Percentiles rank a stretch among this genome's conserved stretches.
phyloP scores from a whole-genome alignment of 116 monocot genomes.

The Zostera marina region DNA sequence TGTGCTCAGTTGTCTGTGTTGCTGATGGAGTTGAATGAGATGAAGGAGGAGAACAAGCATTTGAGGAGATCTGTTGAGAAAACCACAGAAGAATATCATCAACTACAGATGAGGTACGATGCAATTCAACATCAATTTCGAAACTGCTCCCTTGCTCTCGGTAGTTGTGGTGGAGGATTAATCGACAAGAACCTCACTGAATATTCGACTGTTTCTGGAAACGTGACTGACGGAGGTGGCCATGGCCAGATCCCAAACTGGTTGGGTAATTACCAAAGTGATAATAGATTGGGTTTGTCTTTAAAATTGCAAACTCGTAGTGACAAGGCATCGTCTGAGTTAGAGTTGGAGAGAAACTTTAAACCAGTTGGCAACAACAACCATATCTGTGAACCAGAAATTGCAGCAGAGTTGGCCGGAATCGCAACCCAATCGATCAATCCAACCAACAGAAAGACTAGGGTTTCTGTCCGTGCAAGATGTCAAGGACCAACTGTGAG shows the following conservation, averaged over 20 bases:
- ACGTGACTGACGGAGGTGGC: neutral
- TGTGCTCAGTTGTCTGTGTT: conserved; percentile 26
- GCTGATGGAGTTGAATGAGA: conserved; percentile 23
- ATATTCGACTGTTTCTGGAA: conserved; percentile 1
- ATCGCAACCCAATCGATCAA: conserved; percentile 40
- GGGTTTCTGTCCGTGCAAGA: conserved; percentile 70
- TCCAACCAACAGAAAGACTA: conserved; percentile 56
- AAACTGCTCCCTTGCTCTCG: conserved; percentile 2
- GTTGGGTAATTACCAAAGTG: conserved; percentile 4
- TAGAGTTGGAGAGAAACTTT: conserved; percentile 11
- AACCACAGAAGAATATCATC: conserved; percentile 43
- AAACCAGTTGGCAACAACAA: conserved; percentile 13
- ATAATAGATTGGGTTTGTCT: conserved; percentile 35
- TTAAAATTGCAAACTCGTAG: conserved; percentile 21
- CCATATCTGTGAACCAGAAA: neutral
- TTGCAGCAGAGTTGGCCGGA: conserved; percentile 19
- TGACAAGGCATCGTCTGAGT: conserved; percentile 6
- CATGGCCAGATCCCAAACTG: neutral
- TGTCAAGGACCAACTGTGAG: conserved; percentile 72
- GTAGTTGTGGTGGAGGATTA: neutral
- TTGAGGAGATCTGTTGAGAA: conserved; percentile 24
- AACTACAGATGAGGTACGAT: conserved; percentile 34
- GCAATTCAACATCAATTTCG: conserved; percentile 12
- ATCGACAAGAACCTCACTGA: too few species aligned
- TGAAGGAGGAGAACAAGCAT: conserved; percentile 59